Evolutionary conservation across 345 rosid genomes (phyloP), one percentile per base, ranked within the genome.

Genomic region (Eucalyptus sp.): DNA sequence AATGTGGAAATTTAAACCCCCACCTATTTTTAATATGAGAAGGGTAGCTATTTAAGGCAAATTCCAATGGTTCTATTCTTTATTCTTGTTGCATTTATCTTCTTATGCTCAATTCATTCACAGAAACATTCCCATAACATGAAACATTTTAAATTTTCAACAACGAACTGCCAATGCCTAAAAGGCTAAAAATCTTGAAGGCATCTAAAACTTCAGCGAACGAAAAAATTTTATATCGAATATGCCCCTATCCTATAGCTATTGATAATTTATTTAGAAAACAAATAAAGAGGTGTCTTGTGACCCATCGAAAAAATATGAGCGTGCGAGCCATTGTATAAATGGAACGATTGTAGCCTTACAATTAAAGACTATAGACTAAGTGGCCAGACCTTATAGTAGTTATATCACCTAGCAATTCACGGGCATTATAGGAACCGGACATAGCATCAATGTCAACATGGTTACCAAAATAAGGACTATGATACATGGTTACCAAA

Each of bases 51-150:
- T 18, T 18, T 52, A 2, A 52, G 58, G 9, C 58, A 52, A 52
- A 52, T 0, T 0, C 58, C 0, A 52, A 0, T 18, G 24, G 20
- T 52, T 52, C 0, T 52, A 52, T 52, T 7, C 1, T 52, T 4
- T 52, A 52, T 52, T 52, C 0, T 52, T 52, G 10, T 5, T 24
- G 20, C 24, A 0, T 52, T 52, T 52, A 52, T 52, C 62, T 56
- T 24, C 3, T 56, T 9, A 56, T 29, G 24, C 29, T 24, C 29
- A 24, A 0, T 56, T 24, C 13, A 1, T 24, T 56, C 13, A 10
- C 0, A 10, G 6, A 13, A 0, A 0, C 62, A 4, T 56, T 56
- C 62, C 29, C 62, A 56, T 4, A 24, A 56, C 29, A 22, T 56
- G 1, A 24, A 56, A 0, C 29, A 22, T 56, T 8, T 24, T 56